These are phyloP conservation scores for Thalassiosira mediterranea DNA, from an alignment of 352 stramenopile species.

Conservation along the genomic window DNA sequence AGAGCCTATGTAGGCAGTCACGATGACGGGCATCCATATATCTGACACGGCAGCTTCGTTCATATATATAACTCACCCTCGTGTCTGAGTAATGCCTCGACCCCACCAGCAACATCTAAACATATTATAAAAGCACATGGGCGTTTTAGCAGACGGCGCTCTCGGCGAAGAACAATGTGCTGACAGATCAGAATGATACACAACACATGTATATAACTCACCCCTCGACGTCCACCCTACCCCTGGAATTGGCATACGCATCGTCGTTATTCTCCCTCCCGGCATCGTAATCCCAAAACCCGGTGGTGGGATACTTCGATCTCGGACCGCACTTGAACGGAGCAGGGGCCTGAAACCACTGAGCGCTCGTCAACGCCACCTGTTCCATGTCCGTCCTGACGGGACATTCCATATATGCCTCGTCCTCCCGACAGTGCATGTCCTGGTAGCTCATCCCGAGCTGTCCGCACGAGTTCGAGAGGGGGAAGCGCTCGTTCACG, in stretches of 20 bases:
- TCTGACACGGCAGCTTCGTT: neutral
- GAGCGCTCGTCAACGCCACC: slow-evolving; percentile 51
- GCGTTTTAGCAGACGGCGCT: neutral
- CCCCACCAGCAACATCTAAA: slow-evolving; percentile 33
- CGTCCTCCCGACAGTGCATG: slow-evolving; percentile 50
- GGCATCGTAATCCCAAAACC: slow-evolving; percentile 59
- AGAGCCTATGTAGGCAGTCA: no score
- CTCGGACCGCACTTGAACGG: slow-evolving; percentile 56
- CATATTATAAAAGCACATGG: slow-evolving; percentile 5
- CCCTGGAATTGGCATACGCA: slow-evolving; percentile 49
- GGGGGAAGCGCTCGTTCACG: slow-evolving; percentile 56
- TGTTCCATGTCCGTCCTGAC: slow-evolving; percentile 61
- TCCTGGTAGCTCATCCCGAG: slow-evolving; percentile 63
- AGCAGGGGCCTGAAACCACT: slow-evolving; percentile 58
- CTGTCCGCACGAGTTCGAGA: slow-evolving; percentile 66
- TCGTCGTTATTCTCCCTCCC: slow-evolving; percentile 58
- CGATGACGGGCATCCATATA: no score
- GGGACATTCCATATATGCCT: slow-evolving; percentile 59
- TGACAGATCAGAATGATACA: neutral
- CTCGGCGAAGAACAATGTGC: neutral
- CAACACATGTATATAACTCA: slow-evolving; percentile 9
- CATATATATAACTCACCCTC: slow-evolving; percentile 5
- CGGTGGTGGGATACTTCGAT: slow-evolving; percentile 45
- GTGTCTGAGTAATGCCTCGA: slow-evolving; percentile 34
- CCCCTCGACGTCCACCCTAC: slow-evolving; percentile 59